phyloP scores from a whole-genome alignment of 805 yeast species.

The Hanseniaspora pseudoguilliermondii region DNA sequence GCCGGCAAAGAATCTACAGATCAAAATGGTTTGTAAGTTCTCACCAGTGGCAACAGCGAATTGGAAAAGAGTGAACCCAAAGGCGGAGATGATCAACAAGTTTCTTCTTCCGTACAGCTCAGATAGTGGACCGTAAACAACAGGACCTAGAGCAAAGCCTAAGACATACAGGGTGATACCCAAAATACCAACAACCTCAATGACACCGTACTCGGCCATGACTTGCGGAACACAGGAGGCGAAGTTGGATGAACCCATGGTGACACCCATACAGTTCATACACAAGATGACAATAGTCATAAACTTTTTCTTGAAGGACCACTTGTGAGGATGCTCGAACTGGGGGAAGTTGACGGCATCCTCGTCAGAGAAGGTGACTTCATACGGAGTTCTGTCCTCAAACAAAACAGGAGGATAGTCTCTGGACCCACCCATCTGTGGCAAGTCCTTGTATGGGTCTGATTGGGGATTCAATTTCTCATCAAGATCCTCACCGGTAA shows the following conservation, averaged over 20 bases:
- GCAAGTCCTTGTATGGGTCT: constrained; percentile 28
- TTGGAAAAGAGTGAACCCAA: constrained; percentile 46
- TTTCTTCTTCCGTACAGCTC: constrained; percentile 62
- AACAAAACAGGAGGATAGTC: constrained; percentile 45
- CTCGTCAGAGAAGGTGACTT: constrained; percentile 39
- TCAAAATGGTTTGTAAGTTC: constrained; percentile 61
- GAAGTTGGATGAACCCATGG: constrained; percentile 78
- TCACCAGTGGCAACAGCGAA: constrained; percentile 71
- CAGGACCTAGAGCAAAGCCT: constrained; percentile 89
- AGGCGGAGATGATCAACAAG: constrained; percentile 43
- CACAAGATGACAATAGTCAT: constrained; percentile 36
- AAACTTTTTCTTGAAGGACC: constrained; percentile 42
- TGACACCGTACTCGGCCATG: constrained; percentile 43
- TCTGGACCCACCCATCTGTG: constrained; percentile 57
- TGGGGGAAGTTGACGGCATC: constrained; percentile 70
- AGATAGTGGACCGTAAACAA: constrained; percentile 81
- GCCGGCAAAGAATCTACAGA: constrained; percentile 72
- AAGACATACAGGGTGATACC: constrained; percentile 73
- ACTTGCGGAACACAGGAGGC: constrained; percentile 47
- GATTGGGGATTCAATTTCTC: constrained; percentile 21
- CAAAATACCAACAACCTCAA: constrained; percentile 55
- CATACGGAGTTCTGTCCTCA: constrained; percentile 42
- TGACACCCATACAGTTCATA: constrained; percentile 37
- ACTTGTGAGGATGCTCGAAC: constrained; percentile 56
- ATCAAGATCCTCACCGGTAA: constrained; percentile 31